These are phyloP conservation scores for Fusarium incarnatum DNA, from an alignment of 2,329 filamentous ascomycete genomes.

Conservation along the genomic window DNA sequence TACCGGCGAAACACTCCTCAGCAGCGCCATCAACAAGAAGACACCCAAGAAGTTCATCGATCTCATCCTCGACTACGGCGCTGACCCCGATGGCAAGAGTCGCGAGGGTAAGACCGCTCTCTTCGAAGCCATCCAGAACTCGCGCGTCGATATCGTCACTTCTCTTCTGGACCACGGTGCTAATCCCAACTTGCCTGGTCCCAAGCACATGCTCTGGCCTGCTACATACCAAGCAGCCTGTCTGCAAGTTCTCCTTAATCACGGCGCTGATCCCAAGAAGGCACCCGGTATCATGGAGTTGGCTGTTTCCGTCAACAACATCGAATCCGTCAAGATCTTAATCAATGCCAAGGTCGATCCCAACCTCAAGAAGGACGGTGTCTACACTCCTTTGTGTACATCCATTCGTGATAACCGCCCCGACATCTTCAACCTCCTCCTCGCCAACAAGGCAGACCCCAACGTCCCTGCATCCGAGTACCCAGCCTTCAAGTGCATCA, in stretches of 20 bases:
- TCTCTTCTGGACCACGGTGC: slow-evolving; percentile 66
- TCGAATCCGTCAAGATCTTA: slow-evolving; percentile 69
- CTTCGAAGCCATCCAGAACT: slow-evolving; percentile 69
- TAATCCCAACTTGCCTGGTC: slow-evolving; percentile 75
- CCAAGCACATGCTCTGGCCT: slow-evolving; percentile 77
- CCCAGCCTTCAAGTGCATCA: slow-evolving; percentile 75
- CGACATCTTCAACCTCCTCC: slow-evolving; percentile 71
- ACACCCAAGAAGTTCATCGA: slow-evolving; percentile 67
- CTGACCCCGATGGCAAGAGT: slow-evolving; percentile 69
- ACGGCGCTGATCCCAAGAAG: slow-evolving; percentile 70
- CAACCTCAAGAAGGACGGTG: slow-evolving; percentile 72
- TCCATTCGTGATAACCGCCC: slow-evolving; percentile 74
- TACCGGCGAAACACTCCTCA: slow-evolving; percentile 70
- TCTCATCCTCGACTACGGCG: slow-evolving; percentile 69
- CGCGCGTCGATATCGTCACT: slow-evolving; percentile 67
- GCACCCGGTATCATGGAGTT: slow-evolving; percentile 73
- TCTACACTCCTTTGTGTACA: slow-evolving; percentile 75
- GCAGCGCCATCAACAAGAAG: slow-evolving; percentile 69
- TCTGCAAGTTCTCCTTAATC: slow-evolving; percentile 67
- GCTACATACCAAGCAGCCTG: slow-evolving; percentile 69
- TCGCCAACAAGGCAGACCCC: slow-evolving; percentile 68
- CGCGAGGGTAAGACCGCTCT: slow-evolving; percentile 71
- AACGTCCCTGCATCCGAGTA: slow-evolving; percentile 73
- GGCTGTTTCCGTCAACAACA: slow-evolving; percentile 71
- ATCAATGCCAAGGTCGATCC: slow-evolving; percentile 70